phyloP scores from a whole-genome alignment of 2,329 filamentous ascomycete species.

The Phaeosphaeriaceae sp. region DNA sequence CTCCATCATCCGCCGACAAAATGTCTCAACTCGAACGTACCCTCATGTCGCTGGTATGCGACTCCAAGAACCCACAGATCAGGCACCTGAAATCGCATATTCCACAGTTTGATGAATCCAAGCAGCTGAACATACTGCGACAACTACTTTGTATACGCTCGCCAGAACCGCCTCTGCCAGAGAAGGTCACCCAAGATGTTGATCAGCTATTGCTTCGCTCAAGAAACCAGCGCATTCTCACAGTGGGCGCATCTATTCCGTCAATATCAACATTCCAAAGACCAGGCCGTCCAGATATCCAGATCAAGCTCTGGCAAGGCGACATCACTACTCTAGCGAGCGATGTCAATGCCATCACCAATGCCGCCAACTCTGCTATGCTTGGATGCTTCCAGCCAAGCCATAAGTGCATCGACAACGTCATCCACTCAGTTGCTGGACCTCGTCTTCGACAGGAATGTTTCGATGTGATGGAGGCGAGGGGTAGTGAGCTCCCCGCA shows the following conservation, averaged over 20 bases:
- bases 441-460: slow-evolving; percentile 44
- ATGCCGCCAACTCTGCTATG: slow-evolving; percentile 46
- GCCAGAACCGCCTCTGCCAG: slow-evolving; percentile 24
- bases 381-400: slow-evolving; percentile 47
- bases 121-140: slow-evolving; percentile 21
- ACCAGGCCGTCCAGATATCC: slow-evolving; percentile 5
- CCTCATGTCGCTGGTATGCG: slow-evolving; percentile 16
- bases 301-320: slow-evolving; percentile 41
- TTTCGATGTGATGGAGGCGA: slow-evolving; percentile 28
- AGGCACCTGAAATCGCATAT: slow-evolving; percentile 19
- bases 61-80: slow-evolving; percentile 16
- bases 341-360: slow-evolving; percentile 45
- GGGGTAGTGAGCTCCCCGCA: slow-evolving; percentile 27
- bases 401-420: slow-evolving; percentile 49
- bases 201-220: slow-evolving; percentile 23
- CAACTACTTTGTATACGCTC: slow-evolving; percentile 39
- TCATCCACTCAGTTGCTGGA: slow-evolving; percentile 44
- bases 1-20: not conserved
- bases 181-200: slow-evolving; percentile 17
- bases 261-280: slow-evolving; percentile 3
- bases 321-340: slow-evolving; percentile 43
- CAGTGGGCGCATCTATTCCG: slow-evolving; percentile 15
- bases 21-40: slow-evolving; percentile 17
- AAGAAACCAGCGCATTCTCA: slow-evolving; percentile 20
- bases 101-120: slow-evolving; percentile 17